Conservation (phyloP, 2,329 filamentous ascomycete species). For the Byssochlamys sp. region DNA sequence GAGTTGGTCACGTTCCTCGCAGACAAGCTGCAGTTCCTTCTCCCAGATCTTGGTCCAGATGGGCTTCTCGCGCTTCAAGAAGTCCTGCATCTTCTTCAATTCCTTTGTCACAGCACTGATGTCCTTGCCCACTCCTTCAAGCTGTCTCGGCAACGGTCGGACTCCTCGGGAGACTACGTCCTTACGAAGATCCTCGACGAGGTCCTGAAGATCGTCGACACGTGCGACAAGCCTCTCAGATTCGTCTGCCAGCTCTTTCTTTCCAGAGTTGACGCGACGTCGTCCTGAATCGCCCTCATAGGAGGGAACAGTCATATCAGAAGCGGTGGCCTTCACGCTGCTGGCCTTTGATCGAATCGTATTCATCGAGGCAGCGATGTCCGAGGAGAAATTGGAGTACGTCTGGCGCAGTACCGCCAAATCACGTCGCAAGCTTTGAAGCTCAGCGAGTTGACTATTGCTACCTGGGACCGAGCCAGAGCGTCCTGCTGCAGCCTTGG, state of each 20-base stretch:
- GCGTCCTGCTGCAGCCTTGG: constrained; percentile 15
- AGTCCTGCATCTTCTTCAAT: constrained; percentile 88
- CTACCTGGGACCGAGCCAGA: constrained; percentile 30
- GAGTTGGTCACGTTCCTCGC: constrained; percentile 86
- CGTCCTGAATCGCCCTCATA: constrained; percentile 72
- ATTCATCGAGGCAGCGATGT: constrained; percentile 80
- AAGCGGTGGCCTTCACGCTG: constrained; percentile 66
- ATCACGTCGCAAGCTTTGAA: constrained; percentile 75
- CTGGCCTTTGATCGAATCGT: constrained; percentile 70
- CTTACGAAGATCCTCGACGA: constrained; percentile 92
- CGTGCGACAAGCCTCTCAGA: constrained; percentile 82
- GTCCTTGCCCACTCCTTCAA: constrained; percentile 82
- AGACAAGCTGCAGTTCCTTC: constrained; percentile 89
- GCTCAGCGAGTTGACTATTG: constrained; percentile 60
- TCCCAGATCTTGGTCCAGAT: constrained; percentile 99
- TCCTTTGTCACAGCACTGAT: constrained; percentile 72
- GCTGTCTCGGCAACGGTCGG: constrained; percentile 76
- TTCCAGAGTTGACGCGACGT: constrained; percentile 72
- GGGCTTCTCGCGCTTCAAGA: constrained; percentile 81
- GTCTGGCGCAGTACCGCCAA: constrained; percentile 86
- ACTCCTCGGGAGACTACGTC: constrained; percentile 91
- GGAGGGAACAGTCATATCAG: constrained; percentile 60
- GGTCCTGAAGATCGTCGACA: constrained; percentile 93
- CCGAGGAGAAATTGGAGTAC: constrained; percentile 80
- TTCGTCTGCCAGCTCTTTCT: constrained; percentile 76